Conservation (phyloP, 176 grass and related monocot species). For the Eragrostis nindensis region DNA sequence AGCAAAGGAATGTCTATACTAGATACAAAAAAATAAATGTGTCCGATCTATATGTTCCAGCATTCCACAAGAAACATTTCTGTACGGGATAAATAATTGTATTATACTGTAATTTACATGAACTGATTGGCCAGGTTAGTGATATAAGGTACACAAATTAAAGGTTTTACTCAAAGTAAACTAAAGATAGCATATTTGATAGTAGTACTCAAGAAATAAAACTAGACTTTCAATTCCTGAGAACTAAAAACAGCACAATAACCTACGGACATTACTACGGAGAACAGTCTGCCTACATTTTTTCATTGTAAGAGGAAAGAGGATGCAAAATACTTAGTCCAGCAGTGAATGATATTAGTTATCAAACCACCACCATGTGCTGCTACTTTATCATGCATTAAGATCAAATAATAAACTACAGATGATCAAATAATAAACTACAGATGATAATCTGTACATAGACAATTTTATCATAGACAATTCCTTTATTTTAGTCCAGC, state of each 20-base stretch:
- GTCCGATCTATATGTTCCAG: background rate
- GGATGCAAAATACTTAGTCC: background rate
- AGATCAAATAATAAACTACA: no score
- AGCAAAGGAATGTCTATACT: background rate
- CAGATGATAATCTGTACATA: no score
- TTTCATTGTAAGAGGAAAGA: conserved; percentile 2
- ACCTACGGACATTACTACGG: background rate
- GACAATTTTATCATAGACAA: no score
- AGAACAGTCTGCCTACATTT: conserved; percentile 12
- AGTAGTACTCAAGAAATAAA: background rate
- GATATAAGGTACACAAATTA: background rate
- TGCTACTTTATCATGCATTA: no score
- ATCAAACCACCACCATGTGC: no score
- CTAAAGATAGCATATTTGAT: background rate
- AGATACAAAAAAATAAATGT: background rate
- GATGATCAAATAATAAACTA: no score
- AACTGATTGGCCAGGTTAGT: background rate
- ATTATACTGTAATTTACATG: background rate
- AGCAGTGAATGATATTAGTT: no score
- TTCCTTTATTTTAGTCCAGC: background rate
- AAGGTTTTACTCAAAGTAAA: background rate
- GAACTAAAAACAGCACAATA: conserved; percentile 27
- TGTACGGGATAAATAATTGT: background rate
- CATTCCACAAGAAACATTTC: background rate
- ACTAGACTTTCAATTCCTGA: background rate